Percentiles rank a stretch among this genome's conserved stretches.
Evolutionary conservation across 768 basidiomycete species (phyloP).

Genomic region (Termitomyces sp.): DNA sequence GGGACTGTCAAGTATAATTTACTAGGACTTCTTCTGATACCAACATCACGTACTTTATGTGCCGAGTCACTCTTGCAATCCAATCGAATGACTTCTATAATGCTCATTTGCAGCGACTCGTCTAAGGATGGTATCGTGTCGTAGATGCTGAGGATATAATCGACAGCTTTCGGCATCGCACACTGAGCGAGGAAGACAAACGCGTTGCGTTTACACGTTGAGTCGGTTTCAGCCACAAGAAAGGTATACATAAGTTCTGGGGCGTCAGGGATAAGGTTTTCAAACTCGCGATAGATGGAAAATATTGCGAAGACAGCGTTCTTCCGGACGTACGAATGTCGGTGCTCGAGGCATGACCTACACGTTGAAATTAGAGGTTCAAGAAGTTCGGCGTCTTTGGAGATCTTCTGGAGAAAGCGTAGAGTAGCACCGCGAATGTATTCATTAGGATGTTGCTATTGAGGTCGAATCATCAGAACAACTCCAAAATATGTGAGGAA

Average conservation of each 20-base stretch:
- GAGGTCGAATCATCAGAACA: background rate
- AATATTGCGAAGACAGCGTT: constrained; percentile 97
- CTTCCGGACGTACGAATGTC: constrained; percentile 96
- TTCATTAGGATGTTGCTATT: constrained; percentile 97
- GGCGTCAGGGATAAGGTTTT: constrained; percentile 30
- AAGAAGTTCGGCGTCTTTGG: constrained; percentile 86
- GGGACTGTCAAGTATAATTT: constrained; percentile 42
- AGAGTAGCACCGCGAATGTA: constrained; percentile 98
- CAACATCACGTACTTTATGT: constrained; percentile 55
- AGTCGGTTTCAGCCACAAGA: constrained; percentile 92
- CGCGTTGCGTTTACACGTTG: constrained; percentile 95
- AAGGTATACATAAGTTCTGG: constrained; percentile 95
- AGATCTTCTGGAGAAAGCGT: constrained; percentile 93
- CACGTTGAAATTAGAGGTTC: constrained; percentile 95
- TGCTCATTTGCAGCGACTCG: constrained; percentile 91
- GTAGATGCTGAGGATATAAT: constrained; percentile 82
- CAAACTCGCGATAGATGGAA: constrained; percentile 91
- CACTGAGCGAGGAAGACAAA: constrained; percentile 90
- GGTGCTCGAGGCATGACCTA: constrained; percentile 91
- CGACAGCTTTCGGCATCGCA: constrained; percentile 86
- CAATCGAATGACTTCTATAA: constrained; percentile 88
- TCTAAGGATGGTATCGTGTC: constrained; percentile 81
- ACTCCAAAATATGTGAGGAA: constrained; percentile 7
- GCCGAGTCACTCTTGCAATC: constrained; percentile 85
- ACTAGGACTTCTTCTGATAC: constrained; percentile 6